These are phyloP conservation scores for Malania oleifera DNA, from an alignment of 164 flowering plant species.

Conservation along the genomic window DNA sequence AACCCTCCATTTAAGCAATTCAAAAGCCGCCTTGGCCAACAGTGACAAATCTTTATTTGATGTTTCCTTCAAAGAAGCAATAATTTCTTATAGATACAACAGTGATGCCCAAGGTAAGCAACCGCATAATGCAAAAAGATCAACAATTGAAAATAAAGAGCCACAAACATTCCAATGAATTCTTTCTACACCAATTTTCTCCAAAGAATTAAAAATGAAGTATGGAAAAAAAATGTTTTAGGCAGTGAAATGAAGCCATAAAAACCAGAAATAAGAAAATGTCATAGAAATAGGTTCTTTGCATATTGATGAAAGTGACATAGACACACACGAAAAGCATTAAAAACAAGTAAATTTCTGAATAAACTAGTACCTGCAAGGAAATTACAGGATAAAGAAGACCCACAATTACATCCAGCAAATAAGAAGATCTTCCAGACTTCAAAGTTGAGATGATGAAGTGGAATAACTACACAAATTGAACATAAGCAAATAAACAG, in stretches of 20 bases:
- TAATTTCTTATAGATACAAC: neutral
- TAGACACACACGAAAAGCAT: too few relatives aligned
- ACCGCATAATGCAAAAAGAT: neutral
- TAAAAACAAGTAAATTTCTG: neutral
- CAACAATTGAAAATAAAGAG: neutral
- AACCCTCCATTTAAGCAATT: conserved; percentile 85
- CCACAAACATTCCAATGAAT: neutral
- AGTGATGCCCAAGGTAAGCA: neutral
- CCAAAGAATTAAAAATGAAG: neutral
- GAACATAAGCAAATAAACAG: conserved; percentile 5
- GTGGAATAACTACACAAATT: conserved; percentile 67
- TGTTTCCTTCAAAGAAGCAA: conserved; percentile 62
- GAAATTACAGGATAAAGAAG: conserved; percentile 82
- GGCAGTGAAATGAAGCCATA: neutral
- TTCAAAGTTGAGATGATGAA: conserved; percentile 80
- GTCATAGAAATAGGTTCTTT: neutral
- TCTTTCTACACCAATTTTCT: neutral
- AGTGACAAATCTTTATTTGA: conserved; percentile 88
- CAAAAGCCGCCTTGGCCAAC: conserved; percentile 92
- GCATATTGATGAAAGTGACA: too few relatives aligned
- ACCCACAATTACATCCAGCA: conserved; percentile 69
- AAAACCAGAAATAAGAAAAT: neutral
- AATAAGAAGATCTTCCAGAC: conserved; percentile 82
- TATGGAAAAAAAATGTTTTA: neutral
- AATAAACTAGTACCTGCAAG: conserved; percentile 55